Base-by-base conservation (phyloP, 1,139 yeast genomes). In the Yamadazyma pseudoaaseri region DNA sequence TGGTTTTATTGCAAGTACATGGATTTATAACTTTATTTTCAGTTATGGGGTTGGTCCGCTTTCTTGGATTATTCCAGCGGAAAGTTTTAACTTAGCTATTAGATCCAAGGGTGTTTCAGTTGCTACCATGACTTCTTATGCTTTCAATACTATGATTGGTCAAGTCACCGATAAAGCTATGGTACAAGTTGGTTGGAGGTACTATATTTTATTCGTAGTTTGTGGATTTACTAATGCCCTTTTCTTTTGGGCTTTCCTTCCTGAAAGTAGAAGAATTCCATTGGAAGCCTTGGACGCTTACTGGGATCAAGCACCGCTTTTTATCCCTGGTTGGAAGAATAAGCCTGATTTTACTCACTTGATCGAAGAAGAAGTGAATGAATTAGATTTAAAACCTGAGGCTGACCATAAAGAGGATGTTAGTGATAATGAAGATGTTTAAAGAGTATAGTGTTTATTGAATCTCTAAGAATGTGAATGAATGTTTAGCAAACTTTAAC, bases 61-160 rank as follows among this genome's bases (percentile, higher is more conserved):
- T 33, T 43, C 69, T 20, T 52, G 56, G 56, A 47, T 52, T 20
- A 43, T 51, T 39, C 51, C 53, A 20, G 42, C 54, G 5, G 57
- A 52, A 39, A 42, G 46, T 31, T 48, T 50, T 49, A 55, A 51
- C 41, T 54, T 46, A 35, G 47, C 37, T 37, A 49, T 55, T 39
- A 54, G 60, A 42, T 52, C 60, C 18, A 55, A 55, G 42, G 62
- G 63, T 41, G 54, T 59, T 24, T 57, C 67, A 13, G 43, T 59
- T 20, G 59, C 62, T 37, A 62, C 69, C 16, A 45, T 45, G 49
- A 32, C 38, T 7, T 43, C 48, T 1, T 45, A 42, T 14, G 62
- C 66, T 44, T 57, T 66, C 36, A 63, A 64, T 54, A 43, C 49
- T 12, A 45, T 64, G 70, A 65, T 52, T 58, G 48, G 54, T 49